phyloP scores from a whole-genome alignment of 176 grass and related monocot genomes.

The Leersia perrieri region DNA sequence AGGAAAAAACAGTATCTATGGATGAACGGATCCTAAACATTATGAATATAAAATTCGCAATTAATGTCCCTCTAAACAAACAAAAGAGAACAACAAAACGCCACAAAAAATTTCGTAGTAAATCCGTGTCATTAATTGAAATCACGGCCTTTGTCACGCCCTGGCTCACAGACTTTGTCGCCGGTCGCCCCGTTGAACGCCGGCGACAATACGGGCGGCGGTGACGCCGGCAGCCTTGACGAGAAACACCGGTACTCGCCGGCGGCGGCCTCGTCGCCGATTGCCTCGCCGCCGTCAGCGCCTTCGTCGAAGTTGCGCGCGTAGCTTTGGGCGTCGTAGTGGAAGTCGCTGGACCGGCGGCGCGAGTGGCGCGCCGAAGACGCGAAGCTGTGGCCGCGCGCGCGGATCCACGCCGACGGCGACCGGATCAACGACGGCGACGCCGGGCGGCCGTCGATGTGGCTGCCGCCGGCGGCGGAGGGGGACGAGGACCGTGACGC shows the following conservation, averaged over 20 bases:
- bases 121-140: background rate
- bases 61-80: background rate
- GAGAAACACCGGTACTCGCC: conserved; percentile 30
- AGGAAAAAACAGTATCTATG: background rate
- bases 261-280: background rate
- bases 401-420: conserved; percentile 47
- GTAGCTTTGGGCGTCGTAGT: conserved; percentile 56
- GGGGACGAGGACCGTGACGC: background rate
- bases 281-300: background rate
- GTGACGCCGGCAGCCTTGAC: conserved; percentile 42
- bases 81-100: background rate
- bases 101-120: background rate
- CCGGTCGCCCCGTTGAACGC: background rate
- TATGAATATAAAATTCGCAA: background rate
- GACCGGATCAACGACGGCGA: conserved; percentile 41
- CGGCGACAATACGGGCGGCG: background rate
- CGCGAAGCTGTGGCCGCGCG: conserved; percentile 24
- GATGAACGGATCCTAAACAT: background rate
- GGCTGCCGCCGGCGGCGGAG: background rate
- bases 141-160: background rate
- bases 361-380: conserved; percentile 13
- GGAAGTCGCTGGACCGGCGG: conserved; percentile 25
- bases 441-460: background rate
- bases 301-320: conserved; percentile 61
- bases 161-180: background rate